phyloP scores from a whole-genome alignment of 306 rosid species.

The Trifolium subterraneum region DNA sequence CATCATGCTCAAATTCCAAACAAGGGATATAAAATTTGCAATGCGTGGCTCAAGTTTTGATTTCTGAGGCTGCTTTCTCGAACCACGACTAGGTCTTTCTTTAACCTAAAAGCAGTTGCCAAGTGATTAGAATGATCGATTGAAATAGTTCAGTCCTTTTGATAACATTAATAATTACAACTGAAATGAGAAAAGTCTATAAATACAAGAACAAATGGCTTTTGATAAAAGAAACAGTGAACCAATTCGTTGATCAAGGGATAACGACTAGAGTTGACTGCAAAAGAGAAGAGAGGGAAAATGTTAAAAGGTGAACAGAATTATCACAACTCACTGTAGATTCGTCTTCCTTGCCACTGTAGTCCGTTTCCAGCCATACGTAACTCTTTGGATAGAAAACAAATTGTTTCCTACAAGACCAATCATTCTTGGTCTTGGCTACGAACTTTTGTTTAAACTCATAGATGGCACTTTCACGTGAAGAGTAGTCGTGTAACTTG shows the following conservation, averaged over 20 bases:
- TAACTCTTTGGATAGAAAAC: conserved; percentile 64
- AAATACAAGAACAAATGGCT: conserved; percentile 14
- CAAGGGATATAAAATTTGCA: conserved; percentile 85
- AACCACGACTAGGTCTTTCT: conserved; percentile 43
- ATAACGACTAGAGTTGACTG: neutral
- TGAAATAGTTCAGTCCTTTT: conserved; percentile 13
- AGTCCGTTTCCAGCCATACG: conserved; percentile 94
- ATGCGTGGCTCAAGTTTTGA: conserved; percentile 74
- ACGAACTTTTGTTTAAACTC: conserved; percentile 74
- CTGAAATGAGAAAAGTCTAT: conserved; percentile 1
- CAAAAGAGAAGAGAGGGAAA: conserved; percentile 25
- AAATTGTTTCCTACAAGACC: conserved; percentile 68
- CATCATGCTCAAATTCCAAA: conserved; percentile 96
- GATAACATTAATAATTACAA: conserved; percentile 18
- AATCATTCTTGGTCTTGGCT: conserved; percentile 75
- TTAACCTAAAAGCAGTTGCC: conserved; percentile 57
- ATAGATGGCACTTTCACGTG: conserved; percentile 57
- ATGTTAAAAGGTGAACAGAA: conserved; percentile 32
- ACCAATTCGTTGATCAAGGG: conserved; percentile 21
- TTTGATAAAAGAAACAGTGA: conserved; percentile 5
- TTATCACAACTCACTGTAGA: conserved; percentile 62
- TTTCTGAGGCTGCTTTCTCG: conserved; percentile 64
- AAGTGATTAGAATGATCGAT: conserved; percentile 37
- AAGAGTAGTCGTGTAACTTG: conserved; percentile 63
- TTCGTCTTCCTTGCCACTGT: conserved; percentile 60